Evolutionary conservation across 345 rosid species (phyloP), one percentile per base, ranked within the genome.

Genomic region (thale cress (Arabidopsis thaliana)): DNA sequence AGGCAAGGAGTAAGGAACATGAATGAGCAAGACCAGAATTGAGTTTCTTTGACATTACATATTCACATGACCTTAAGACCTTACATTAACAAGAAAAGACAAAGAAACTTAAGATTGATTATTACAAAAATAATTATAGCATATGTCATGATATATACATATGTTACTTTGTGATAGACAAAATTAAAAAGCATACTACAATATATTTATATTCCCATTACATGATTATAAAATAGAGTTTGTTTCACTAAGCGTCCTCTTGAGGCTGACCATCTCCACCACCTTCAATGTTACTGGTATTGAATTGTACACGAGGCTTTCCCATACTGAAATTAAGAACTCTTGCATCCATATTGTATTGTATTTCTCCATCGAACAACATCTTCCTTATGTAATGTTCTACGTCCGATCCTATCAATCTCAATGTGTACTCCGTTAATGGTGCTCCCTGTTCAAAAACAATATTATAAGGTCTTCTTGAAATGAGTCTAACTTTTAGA

Each of bases 291-390:
- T 82, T 62, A 28, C 75, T 82, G 45, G 79, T 82, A 28, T 84
- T 85, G 79, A 88, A 82, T 24, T 79, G 80, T 62, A 87, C 79
- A 23, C 91, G 84, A 1, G 91, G 94, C 80, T 90, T 90, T 8
- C 97, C 94, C 94, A 89, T 93, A 82, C 98, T 94, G 83, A 94
- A 94, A 74, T 91, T 94, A 22, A 94, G 88, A 49, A 84, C 88
- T 69, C 82, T 82, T 46, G 97, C 88, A 55, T 83, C 85, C 96
- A 91, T 88, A 78, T 88, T 93, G 86, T 93, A 93, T 80, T 88
- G 88, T 74, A 91, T 93, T 74, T 88, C 89, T 65, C 98, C 97
- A 66, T 86, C 93, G 38, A 84, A 93, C 36, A 91, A 77, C 78
- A 93, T 80, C 84, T 91, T 89, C 79, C 97, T 86, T 76, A 91